Conservation (phyloP, 768 basidiomycete species). For the Tricholomella constricta region DNA sequence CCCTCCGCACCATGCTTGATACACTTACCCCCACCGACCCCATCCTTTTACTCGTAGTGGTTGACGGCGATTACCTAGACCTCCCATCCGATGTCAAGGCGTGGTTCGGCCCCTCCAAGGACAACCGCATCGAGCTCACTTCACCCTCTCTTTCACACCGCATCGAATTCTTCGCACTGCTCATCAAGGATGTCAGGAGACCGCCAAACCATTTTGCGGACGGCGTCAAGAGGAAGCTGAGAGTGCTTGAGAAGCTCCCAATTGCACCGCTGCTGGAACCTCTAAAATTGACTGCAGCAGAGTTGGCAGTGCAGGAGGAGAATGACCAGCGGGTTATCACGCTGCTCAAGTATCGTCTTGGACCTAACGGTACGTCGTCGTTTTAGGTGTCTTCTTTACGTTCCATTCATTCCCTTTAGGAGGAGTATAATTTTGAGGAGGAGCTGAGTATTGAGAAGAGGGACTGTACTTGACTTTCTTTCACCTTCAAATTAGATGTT, state of each 20-base stretch:
- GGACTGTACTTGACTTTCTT: too few relatives aligned
- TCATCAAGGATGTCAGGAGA: conserved; percentile 67
- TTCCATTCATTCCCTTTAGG: conserved; percentile 41
- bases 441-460: too few relatives aligned
- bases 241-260: conserved; percentile 83
- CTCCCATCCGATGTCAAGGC: conserved; percentile 81
- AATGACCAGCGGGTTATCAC: conserved; percentile 78
- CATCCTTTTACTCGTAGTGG: conserved; percentile 84
- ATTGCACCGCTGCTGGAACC: conserved; percentile 91
- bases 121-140: too few relatives aligned
- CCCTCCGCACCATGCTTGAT: conserved; percentile 89
- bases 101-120: too few relatives aligned
- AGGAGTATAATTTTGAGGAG: too few relatives aligned
- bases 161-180: conserved; percentile 72
- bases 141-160: too few relatives aligned
- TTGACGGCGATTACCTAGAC: conserved; percentile 71
- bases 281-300: conserved; percentile 75
- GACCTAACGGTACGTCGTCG: conserved; percentile 61
- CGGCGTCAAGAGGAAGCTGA: conserved; percentile 78
- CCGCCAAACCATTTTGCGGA: conserved; percentile 91
- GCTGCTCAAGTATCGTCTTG: conserved; percentile 87
- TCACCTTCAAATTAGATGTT: too few relatives aligned
- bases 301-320: conserved; percentile 81
- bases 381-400: neutral
- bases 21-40: conserved; percentile 90